A percentile compares a stretch with the other conserved stretches of the same genome.
Conservation (phyloP, 2,329 filamentous ascomycete species). For the Curvularia hawaiiensis region DNA sequence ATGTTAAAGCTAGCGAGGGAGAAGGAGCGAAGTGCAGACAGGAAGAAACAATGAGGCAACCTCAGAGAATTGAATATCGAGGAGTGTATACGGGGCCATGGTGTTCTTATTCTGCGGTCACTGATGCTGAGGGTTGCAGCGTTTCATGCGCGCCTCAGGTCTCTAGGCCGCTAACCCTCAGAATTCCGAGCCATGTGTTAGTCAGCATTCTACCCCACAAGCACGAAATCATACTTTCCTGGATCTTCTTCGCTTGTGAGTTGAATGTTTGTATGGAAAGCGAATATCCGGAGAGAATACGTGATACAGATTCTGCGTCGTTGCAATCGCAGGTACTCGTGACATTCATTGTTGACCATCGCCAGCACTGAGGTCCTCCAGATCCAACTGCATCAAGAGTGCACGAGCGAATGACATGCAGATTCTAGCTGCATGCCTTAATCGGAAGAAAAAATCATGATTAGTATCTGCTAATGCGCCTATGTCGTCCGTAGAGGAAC, state of each 20-base stretch:
- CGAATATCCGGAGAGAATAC: background rate
- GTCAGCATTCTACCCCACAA: constrained; percentile 7
- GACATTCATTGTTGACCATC: background rate
- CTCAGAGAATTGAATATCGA: constrained; percentile 7
- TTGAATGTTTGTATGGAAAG: background rate
- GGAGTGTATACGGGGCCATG: constrained; percentile 28
- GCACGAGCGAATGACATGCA: background rate
- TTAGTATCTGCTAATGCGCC: background rate
- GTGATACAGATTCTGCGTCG: background rate
- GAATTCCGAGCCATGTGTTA: constrained; percentile 9
- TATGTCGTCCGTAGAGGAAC: background rate
- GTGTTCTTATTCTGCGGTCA: constrained; percentile 32
- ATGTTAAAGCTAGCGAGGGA: constrained; percentile 22
- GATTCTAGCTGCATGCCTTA: background rate
- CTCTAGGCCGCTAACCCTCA: constrained; percentile 14
- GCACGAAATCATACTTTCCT: background rate
- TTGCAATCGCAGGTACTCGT: background rate
- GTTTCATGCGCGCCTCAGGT: constrained; percentile 42
- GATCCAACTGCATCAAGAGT: background rate
- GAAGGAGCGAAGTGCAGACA: constrained; percentile 8
- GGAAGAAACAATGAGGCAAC: constrained; percentile 9
- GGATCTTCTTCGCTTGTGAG: background rate
- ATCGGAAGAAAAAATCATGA: background rate
- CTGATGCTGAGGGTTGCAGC: constrained; percentile 35
- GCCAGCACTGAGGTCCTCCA: background rate